Conservation (phyloP, 2,329 filamentous ascomycete genomes). For the Proliferodiscus dingleyae region DNA sequence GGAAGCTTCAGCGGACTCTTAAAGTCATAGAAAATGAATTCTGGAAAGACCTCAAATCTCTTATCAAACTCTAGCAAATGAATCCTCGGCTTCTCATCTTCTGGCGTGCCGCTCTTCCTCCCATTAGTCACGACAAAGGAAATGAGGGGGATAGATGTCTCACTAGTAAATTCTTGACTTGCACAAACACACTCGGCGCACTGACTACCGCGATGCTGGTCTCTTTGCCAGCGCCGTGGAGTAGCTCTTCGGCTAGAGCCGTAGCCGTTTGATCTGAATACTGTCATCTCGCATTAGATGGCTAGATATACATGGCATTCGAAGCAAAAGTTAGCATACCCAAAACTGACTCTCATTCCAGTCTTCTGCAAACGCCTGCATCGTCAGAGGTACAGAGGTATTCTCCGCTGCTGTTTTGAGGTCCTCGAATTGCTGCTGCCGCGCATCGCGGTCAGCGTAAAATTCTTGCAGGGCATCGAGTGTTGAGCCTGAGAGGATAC, state of each 20-base stretch:
- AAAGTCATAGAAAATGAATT: constrained; percentile 74
- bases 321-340: too few relatives aligned
- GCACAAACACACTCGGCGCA: constrained; percentile 72
- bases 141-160: constrained; percentile 17
- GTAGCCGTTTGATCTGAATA: constrained; percentile 69
- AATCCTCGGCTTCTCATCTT: constrained; percentile 48
- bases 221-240: constrained; percentile 53
- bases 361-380: constrained; percentile 72
- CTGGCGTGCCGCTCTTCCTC: constrained; percentile 25
- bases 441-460: constrained; percentile 65
- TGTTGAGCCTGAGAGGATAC: constrained; percentile 60
- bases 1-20: constrained; percentile 62
- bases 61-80: constrained; percentile 69
- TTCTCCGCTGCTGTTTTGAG: constrained; percentile 59
- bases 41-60: constrained; percentile 67
- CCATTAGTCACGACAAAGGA: neutral
- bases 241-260: constrained; percentile 57
- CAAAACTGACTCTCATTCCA: constrained; percentile 85
- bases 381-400: constrained; percentile 45
- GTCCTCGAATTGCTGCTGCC: constrained; percentile 61
- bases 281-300: constrained; percentile 40
- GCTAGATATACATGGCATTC: too few relatives aligned
- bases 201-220: constrained; percentile 66
- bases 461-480: constrained; percentile 69
- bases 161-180: constrained; percentile 66